Conservation (phyloP, 139 green algal species). For the Chlamydomonas sp. region DNA sequence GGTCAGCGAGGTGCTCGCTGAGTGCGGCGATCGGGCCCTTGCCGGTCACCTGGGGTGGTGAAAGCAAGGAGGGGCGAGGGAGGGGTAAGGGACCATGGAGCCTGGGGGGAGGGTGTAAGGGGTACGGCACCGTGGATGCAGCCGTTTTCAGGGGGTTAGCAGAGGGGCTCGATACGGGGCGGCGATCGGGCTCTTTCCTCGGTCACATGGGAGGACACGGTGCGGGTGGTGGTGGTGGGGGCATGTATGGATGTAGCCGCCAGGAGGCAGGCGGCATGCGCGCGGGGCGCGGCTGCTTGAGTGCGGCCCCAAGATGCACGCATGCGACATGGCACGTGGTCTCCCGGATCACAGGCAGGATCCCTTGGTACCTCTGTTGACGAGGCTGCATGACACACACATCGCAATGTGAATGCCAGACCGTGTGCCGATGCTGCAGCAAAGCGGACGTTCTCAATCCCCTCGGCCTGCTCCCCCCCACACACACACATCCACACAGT, state of each 20-base stretch:
- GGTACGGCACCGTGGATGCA: neutral
- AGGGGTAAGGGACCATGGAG: neutral
- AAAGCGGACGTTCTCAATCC: neutral
- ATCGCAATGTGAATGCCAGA: neutral
- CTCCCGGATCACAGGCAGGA: neutral
- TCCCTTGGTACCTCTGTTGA: neutral
- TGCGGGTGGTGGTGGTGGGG: too few relatives aligned
- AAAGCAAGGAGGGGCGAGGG: conserved; percentile 31
- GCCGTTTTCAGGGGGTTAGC: neutral
- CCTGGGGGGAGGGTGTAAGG: neutral
- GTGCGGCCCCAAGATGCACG: too few relatives aligned
- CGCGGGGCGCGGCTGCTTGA: too few relatives aligned
- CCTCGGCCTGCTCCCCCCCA: neutral
- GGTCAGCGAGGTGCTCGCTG: conserved; percentile 64
- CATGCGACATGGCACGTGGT: too few relatives aligned
- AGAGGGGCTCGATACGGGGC: neutral
- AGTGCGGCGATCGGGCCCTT: conserved; percentile 62
- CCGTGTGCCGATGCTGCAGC: neutral
- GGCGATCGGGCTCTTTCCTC: too few relatives aligned
- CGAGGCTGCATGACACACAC: neutral
- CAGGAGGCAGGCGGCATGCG: too few relatives aligned
- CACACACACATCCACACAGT: neutral
- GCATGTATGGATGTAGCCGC: too few relatives aligned
- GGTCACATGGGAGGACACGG: too few relatives aligned
- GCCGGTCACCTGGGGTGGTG: conserved; percentile 59